phyloP scores from a whole-genome alignment of 139 green algal species.

The Volvox africanus region DNA sequence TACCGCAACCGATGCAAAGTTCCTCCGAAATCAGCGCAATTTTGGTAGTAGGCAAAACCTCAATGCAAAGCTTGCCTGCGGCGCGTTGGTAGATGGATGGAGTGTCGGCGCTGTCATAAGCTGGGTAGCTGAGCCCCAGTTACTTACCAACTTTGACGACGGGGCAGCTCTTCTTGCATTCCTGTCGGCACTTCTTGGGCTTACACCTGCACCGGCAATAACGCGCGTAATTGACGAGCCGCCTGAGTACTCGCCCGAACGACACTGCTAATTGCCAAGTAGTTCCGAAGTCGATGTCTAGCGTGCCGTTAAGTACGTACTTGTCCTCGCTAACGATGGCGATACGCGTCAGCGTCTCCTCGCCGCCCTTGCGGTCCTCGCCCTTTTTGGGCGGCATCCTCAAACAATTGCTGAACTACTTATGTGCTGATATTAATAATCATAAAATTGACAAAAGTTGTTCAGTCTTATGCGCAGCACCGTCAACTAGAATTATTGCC shows the following conservation, averaged over 20 bases:
- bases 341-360: constrained; percentile 95
- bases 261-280: not conserved
- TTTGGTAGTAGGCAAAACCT: constrained; percentile 91
- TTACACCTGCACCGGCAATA: constrained; percentile 81
- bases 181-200: constrained; percentile 99
- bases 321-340: constrained; percentile 96
- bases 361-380: constrained; percentile 80
- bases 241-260: not conserved
- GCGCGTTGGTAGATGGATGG: not conserved
- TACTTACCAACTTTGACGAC: constrained; percentile 95
- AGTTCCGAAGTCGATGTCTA: not conserved
- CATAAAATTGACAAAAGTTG: not conserved
- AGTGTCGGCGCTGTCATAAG: not conserved
- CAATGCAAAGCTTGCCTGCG: constrained; percentile 97
- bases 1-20: constrained; percentile 99
- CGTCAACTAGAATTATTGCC: not conserved
- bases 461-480: not conserved
- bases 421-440: not conserved
- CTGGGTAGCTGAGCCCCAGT: not conserved
- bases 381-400: constrained; percentile 84
- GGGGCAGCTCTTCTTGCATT: constrained; percentile 99
- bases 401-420: not conserved
- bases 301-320: constrained; percentile 57
- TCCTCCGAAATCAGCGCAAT: constrained; percentile 97
- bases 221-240: constrained; percentile 17